phyloP scores from a whole-genome alignment of 805 yeast species.

The Metschnikowia kunwiensis region DNA sequence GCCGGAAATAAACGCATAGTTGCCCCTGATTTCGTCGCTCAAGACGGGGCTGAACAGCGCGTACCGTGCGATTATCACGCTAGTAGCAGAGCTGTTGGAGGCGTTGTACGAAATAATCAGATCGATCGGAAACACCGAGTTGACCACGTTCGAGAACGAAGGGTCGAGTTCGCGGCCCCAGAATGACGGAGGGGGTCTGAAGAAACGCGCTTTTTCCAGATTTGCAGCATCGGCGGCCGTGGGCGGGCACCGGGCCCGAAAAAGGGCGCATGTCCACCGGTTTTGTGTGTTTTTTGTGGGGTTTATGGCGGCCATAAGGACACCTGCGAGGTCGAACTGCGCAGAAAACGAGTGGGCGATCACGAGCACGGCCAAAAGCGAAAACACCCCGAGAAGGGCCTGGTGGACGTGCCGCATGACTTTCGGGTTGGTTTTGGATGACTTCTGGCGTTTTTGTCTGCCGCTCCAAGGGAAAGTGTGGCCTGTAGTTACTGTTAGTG shows the following conservation, averaged over 20 bases:
- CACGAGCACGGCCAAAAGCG: too few relatives aligned
- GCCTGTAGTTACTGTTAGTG: too few relatives aligned
- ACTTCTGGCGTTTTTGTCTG: too few relatives aligned
- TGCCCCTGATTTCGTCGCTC: conserved; percentile 22
- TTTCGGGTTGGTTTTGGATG: too few relatives aligned
- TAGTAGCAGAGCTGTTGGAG: conserved; percentile 13
- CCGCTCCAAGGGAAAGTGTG: too few relatives aligned
- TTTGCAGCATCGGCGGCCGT: too few relatives aligned
- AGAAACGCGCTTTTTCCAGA: too few relatives aligned
- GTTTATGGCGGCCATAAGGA: background rate
- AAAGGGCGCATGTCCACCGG: too few relatives aligned
- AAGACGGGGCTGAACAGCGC: conserved; percentile 42
- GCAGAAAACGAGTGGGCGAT: background rate
- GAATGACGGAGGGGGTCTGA: too few relatives aligned
- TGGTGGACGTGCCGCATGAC: too few relatives aligned
- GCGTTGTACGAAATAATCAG: conserved; percentile 31
- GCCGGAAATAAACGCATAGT: conserved; percentile 26
- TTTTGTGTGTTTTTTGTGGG: background rate
- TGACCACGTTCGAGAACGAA: conserved; percentile 25
- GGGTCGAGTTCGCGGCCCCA: conserved; percentile 11
- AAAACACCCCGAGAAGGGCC: too few relatives aligned
- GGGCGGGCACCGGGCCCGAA: too few relatives aligned
- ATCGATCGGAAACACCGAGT: conserved; percentile 43
- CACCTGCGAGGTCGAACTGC: background rate
- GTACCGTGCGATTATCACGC: conserved; percentile 32